phyloP scores from a whole-genome alignment of 2,329 filamentous ascomycete species.

The Waltergamsia citrina region DNA sequence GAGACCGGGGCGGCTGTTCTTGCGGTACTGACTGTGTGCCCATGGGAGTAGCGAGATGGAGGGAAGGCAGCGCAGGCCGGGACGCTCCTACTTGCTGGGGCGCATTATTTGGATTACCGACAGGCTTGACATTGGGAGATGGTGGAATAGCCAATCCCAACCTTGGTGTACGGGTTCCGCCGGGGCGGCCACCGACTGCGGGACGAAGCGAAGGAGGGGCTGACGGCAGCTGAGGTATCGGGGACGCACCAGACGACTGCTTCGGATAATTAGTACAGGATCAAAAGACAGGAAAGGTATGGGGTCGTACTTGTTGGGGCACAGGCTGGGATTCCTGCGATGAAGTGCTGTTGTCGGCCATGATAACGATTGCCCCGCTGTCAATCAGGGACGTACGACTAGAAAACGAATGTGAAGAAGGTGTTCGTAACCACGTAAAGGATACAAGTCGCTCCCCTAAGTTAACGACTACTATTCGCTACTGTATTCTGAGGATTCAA shows the following conservation, averaged over 20 bases:
- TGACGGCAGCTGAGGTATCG: constrained; percentile 2
- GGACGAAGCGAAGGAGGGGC: constrained; percentile 60
- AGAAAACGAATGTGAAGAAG: not conserved
- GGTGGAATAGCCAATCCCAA: constrained; percentile 86
- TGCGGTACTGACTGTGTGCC: constrained; percentile 67
- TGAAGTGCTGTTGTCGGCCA: not conserved
- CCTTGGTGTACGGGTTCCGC: constrained; percentile 58
- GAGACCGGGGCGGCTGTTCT: constrained; percentile 46
- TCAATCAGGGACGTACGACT: not conserved
- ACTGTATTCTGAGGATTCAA: too few relatives aligned
- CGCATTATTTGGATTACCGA: constrained; percentile 41
- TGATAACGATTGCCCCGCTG: too few relatives aligned
- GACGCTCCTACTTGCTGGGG: constrained; percentile 16
- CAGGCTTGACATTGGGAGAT: constrained; percentile 72
- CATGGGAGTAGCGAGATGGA: constrained; percentile 83
- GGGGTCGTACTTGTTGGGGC: not conserved
- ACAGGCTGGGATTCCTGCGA: not conserved
- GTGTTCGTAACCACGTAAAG: too few relatives aligned
- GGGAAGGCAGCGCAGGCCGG: constrained; percentile 57
- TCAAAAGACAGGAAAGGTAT: not conserved
- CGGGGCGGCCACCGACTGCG: constrained; percentile 60
- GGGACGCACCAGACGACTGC: constrained; percentile 1
- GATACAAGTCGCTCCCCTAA: too few relatives aligned
- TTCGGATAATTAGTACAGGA: not conserved
- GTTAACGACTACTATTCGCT: too few relatives aligned